Conservation (phyloP, 139 green algal species). For the Auxenochlorella protothecoides region DNA sequence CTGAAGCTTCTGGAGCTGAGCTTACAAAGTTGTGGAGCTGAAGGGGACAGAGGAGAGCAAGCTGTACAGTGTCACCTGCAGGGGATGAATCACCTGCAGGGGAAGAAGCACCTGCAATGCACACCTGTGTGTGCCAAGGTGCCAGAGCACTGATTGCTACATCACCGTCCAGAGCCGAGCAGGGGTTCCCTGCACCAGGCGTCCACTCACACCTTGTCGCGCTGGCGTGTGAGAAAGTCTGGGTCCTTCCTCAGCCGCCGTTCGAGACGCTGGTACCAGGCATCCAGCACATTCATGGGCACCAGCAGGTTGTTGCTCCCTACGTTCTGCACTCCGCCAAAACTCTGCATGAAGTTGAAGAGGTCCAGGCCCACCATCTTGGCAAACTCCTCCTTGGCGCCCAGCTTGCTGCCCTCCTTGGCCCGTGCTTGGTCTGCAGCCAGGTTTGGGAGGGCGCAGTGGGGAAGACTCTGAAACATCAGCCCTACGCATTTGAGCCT, state of each 20-base stretch:
- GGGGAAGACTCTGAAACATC: background rate
- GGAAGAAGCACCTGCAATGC: background rate
- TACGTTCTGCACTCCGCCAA: conserved; percentile 18
- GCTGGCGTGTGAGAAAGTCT: conserved; percentile 24
- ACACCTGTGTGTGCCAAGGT: background rate
- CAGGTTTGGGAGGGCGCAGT: background rate
- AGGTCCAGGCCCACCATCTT: conserved; percentile 37
- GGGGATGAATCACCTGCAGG: background rate
- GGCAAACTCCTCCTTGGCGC: conserved; percentile 41
- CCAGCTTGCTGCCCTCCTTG: conserved; percentile 32
- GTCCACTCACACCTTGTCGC: conserved; percentile 2
- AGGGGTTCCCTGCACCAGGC: background rate
- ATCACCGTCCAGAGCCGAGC: background rate
- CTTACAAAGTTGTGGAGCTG: no score
- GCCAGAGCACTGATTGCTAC: background rate
- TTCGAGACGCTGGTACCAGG: conserved; percentile 27
- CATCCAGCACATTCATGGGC: conserved; percentile 26
- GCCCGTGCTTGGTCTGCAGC: conserved; percentile 13
- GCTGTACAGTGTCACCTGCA: no score
- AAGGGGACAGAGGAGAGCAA: no score
- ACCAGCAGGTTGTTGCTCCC: conserved; percentile 27
- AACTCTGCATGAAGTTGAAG: conserved; percentile 34
- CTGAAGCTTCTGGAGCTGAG: no score
- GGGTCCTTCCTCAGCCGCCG: conserved; percentile 23
- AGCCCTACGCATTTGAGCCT: no score